These are phyloP conservation scores for Colletotrichum lentis DNA, from an alignment of 2,329 filamentous ascomycete genomes.

Conservation along the genomic window DNA sequence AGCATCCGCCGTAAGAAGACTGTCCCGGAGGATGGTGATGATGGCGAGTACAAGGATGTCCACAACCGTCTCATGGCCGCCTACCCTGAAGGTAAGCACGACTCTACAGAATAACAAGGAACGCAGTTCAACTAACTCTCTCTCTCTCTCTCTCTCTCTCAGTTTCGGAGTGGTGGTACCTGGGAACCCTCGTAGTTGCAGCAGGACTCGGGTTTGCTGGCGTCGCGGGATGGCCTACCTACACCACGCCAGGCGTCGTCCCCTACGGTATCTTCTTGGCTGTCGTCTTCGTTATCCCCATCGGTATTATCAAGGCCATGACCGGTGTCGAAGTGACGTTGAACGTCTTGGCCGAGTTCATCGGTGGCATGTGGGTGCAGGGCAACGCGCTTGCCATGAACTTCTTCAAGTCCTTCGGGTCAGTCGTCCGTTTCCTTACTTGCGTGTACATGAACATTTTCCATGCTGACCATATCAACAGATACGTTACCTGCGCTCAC, in stretches of 20 bases:
- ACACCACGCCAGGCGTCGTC: conserved; percentile 52
- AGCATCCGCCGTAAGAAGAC: conserved; percentile 42
- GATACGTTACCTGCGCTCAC: conserved; percentile 58
- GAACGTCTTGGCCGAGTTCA: conserved; percentile 59
- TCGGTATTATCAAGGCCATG: conserved; percentile 56
- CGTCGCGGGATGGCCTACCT: conserved; percentile 52
- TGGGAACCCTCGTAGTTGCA: conserved; percentile 45
- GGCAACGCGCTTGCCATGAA: conserved; percentile 58
- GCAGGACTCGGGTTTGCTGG: conserved; percentile 50
- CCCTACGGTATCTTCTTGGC: conserved; percentile 53
- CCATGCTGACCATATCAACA: not conserved
- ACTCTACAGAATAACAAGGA: no score
- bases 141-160: conserved; percentile 16
- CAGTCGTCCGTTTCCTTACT: conserved; percentile 28
- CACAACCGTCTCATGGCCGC: conserved; percentile 47
- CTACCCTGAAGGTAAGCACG: conserved; percentile 42
- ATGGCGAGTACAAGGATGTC: conserved; percentile 50
- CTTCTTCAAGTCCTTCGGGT: conserved; percentile 53
- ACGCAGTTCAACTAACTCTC: not conserved
- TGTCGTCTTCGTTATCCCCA: conserved; percentile 55
- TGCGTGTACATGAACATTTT: conserved; percentile 3
- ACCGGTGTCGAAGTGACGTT: conserved; percentile 54
- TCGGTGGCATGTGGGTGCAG: conserved; percentile 53
- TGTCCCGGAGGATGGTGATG: conserved; percentile 40
- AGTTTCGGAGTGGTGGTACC: conserved; percentile 56